These are phyloP conservation scores for Carex sylvatica DNA, from an alignment of 202 grass and related monocot genomes.

Conservation along the genomic window DNA sequence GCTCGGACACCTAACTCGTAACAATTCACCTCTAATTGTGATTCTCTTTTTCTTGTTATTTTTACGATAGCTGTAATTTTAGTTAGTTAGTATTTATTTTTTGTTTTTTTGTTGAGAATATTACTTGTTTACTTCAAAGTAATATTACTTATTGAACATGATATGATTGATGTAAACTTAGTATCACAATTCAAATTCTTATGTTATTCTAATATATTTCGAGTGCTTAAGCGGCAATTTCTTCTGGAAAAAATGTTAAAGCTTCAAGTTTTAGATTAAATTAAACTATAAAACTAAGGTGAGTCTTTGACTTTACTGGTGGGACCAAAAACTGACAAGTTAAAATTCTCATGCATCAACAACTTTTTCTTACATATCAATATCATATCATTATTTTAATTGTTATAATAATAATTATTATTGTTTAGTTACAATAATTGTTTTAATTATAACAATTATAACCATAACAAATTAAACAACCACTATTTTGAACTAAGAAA, in stretches of 20 bases:
- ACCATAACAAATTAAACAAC: neutral
- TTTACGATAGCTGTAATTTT: conserved; percentile 27
- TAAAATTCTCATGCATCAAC: neutral
- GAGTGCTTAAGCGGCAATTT: too few relatives aligned
- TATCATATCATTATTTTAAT: neutral
- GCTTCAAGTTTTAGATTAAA: neutral
- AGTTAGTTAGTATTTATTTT: neutral
- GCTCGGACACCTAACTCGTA: conserved; percentile 29
- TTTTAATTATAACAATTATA: neutral
- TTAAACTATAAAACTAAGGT: neutral
- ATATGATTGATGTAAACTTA: neutral
- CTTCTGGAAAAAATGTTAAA: neutral
- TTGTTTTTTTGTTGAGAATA: neutral
- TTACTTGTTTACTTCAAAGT: neutral
- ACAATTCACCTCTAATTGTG: conserved; percentile 21
- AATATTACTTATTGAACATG: neutral
- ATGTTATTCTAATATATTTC: too few relatives aligned
- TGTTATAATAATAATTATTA: neutral
- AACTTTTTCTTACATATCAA: neutral
- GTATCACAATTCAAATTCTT: too few relatives aligned
- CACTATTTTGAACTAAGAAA: neutral
- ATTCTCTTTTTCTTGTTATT: conserved; percentile 16
- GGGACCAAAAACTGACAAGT: neutral
- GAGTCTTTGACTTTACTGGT: neutral
- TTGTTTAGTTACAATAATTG: neutral